A percentile compares a stretch with the other conserved stretches of the same genome.
phyloP scores from a whole-genome alignment of 257 asterid genomes.

The Solanum virginianum region DNA sequence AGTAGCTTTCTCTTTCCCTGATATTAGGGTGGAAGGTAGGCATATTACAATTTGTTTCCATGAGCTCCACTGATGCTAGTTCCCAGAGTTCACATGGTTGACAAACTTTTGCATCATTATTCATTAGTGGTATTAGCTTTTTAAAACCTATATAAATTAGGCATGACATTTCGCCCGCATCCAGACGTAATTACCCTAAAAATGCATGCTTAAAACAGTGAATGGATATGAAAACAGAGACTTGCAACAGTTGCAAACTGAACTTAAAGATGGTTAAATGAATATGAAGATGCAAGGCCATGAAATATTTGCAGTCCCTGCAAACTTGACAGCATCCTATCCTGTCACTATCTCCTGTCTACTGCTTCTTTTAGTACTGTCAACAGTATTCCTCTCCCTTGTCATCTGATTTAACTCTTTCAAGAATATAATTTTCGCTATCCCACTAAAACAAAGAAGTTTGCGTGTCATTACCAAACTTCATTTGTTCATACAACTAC shows the following conservation, averaged over 20 bases:
- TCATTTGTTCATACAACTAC: not conserved
- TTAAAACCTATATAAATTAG: not conserved
- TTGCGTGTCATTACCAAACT: not conserved
- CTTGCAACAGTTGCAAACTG: not conserved
- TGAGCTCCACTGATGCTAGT: not conserved
- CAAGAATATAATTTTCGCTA: not conserved
- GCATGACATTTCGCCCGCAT: not conserved
- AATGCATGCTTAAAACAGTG: not conserved
- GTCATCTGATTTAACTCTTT: not conserved
- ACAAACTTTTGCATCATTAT: not conserved
- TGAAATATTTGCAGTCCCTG: not conserved
- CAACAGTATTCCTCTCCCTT: not conserved
- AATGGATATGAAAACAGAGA: not conserved
- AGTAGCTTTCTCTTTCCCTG: not conserved
- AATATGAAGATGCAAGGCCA: not conserved
- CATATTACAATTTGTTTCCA: not conserved
- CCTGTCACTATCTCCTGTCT: not conserved
- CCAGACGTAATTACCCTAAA: not conserved
- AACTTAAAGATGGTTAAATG: not conserved
- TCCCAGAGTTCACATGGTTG: not conserved
- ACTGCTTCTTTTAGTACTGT: not conserved
- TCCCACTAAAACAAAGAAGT: not conserved
- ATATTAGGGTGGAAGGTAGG: not conserved
- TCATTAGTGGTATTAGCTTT: not conserved
- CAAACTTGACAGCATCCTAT: not conserved